Conservation (phyloP, 2,329 filamentous ascomycete species). For the Gyromitra esculenta region DNA sequence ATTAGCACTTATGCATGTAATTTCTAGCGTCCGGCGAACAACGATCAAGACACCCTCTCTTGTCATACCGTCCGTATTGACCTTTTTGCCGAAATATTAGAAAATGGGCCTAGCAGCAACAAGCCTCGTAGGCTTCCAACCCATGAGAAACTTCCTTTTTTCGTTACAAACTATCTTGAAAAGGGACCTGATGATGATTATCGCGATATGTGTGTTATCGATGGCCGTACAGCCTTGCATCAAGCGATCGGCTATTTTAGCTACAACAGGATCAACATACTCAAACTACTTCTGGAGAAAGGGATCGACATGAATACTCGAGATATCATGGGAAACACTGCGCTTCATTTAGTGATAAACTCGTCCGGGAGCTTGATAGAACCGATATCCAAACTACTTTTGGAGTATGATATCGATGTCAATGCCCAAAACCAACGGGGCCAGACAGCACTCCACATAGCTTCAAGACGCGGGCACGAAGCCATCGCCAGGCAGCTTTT, state of each 20-base stretch:
- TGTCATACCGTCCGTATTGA: not conserved
- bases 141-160: constrained; percentile 21
- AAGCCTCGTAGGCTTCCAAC: not conserved
- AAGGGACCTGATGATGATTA: constrained; percentile 18
- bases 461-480: constrained; percentile 18
- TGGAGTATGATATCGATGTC: constrained; percentile 10
- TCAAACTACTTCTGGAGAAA: constrained; percentile 17
- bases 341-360: constrained; percentile 30
- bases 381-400: not conserved
- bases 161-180: constrained; percentile 30
- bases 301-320: constrained; percentile 9
- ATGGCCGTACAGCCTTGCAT: constrained; percentile 22
- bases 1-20: not conserved
- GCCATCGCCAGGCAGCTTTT: constrained; percentile 5
- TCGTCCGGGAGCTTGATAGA: constrained; percentile 19
- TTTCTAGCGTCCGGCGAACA: constrained; percentile 3
- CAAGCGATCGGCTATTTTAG: constrained; percentile 22
- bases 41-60: not conserved
- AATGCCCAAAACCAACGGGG: constrained; percentile 8
- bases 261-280: not conserved
- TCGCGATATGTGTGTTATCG: not conserved
- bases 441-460: constrained; percentile 18
- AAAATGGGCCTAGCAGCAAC: not conserved
- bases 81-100: constrained; percentile 5
- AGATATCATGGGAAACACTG: constrained; percentile 25